Conservation (phyloP, 768 basidiomycete genomes). For the Pulveroboletus sp. region DNA sequence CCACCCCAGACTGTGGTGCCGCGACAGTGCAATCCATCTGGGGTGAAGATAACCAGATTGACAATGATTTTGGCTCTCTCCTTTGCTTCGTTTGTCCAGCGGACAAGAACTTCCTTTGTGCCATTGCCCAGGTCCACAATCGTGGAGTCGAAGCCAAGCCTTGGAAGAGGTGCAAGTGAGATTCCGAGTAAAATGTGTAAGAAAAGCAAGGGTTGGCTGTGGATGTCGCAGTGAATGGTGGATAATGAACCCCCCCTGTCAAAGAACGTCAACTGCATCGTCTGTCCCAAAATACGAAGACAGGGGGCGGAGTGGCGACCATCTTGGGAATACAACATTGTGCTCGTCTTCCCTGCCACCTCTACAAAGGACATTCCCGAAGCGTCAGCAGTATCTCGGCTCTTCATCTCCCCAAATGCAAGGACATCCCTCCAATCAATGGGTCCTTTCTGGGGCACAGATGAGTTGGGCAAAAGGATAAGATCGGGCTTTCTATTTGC, state of each 20-base stretch:
- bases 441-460: not conserved
- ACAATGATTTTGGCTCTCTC: not conserved
- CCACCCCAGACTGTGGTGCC: not conserved
- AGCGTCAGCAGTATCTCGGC: not conserved
- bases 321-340: not conserved
- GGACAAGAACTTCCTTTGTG: not conserved
- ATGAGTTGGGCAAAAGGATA: not conserved
- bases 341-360: not conserved
- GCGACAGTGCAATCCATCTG: not conserved
- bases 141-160: not conserved
- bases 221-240: not conserved
- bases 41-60: not conserved
- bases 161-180: not conserved
- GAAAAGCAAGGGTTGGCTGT: not conserved
- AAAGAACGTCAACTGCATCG: not conserved
- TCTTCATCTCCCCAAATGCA: slow-evolving; percentile 5
- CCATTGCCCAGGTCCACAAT: not conserved
- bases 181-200: not conserved
- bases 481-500: not conserved
- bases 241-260: not conserved
- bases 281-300: not conserved
- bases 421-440: not conserved
- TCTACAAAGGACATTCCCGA: not conserved
- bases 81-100: too few species aligned
- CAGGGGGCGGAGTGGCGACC: not conserved